Evolutionary conservation across 441 rosid genomes (phyloP).

Genomic region (Erodium trifolium): DNA sequence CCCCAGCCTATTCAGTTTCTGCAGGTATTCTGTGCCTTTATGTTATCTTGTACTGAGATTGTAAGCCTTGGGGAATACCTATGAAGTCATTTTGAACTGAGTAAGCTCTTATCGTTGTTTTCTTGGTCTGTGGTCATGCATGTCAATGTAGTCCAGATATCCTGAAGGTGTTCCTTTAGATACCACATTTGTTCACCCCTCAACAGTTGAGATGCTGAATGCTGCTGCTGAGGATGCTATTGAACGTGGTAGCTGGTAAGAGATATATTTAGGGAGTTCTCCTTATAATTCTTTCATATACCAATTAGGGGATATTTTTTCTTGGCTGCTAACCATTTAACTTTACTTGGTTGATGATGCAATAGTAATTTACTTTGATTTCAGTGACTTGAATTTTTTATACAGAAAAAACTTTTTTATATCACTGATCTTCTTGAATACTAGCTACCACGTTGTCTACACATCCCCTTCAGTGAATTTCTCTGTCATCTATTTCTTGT

Average conservation of each 20-base stretch:
- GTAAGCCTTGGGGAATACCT: conserved; percentile 11
- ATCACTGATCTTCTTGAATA: conserved; percentile 1
- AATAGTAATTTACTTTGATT: conserved; percentile 1
- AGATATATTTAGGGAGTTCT: conserved; percentile 4
- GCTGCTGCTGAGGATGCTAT: conserved; percentile 76
- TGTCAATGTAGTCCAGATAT: conserved; percentile 81
- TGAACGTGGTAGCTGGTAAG: conserved; percentile 87
- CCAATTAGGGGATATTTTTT: not conserved
- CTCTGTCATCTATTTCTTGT: conserved; percentile 6
- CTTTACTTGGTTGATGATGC: conserved; percentile 2
- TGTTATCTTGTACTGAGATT: conserved; percentile 10
- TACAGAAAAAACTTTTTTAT: not conserved
- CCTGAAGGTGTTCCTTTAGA: conserved; percentile 74
- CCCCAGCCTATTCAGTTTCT: conserved; percentile 79
- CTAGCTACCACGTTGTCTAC: conserved; percentile 4
- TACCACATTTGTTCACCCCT: conserved; percentile 74
- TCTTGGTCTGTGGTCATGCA: conserved; percentile 32
- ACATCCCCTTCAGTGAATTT: not conserved
- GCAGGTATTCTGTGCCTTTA: conserved; percentile 51
- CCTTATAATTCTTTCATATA: not conserved
- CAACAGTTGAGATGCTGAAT: conserved; percentile 87
- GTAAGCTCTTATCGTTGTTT: conserved; percentile 19
- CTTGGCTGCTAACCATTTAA: not conserved
- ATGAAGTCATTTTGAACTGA: conserved; percentile 12
- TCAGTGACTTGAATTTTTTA: not conserved